Conservation (phyloP, 148 eudicot species). For the Gaultheria prostrata region DNA sequence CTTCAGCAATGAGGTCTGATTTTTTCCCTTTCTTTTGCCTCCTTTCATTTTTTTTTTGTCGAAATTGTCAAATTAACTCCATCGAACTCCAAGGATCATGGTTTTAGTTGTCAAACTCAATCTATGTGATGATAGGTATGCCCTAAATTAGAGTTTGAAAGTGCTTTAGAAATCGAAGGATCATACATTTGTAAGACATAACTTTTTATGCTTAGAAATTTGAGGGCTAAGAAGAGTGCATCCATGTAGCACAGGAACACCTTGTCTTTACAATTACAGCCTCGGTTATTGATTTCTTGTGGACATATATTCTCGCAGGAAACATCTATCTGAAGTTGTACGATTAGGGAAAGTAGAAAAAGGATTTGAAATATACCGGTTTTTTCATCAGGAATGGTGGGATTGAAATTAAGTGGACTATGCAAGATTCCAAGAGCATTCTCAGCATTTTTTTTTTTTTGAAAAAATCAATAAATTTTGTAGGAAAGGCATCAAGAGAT, state of each 20-base stretch:
- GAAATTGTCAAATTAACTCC: not conserved
- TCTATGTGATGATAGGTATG: not conserved
- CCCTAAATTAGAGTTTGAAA: not conserved
- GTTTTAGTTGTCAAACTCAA: not conserved
- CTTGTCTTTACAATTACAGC: not conserved
- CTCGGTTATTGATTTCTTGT: not conserved
- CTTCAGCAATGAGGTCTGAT: constrained; percentile 71
- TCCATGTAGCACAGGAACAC: not conserved
- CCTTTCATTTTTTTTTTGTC: not conserved
- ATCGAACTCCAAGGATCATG: not conserved
- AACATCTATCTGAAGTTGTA: not conserved
- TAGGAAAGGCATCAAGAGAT: too few relatives aligned
- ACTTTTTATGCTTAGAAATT: not conserved
- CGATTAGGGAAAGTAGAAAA: not conserved
- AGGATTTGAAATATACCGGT: not conserved
- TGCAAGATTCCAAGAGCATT: not conserved
- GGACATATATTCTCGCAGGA: not conserved
- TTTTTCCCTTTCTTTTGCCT: not conserved
- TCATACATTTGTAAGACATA: not conserved
- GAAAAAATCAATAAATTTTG: too few relatives aligned
- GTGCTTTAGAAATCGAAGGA: not conserved
- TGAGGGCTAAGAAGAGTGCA: not conserved
- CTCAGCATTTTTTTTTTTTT: too few relatives aligned
- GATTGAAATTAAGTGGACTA: not conserved
- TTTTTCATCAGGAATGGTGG: not conserved